A percentile compares a stretch with the other conserved stretches of the same genome.
phyloP scores from a whole-genome alignment of 2,329 filamentous ascomycete species.

The Tolypocladium amazonense region DNA sequence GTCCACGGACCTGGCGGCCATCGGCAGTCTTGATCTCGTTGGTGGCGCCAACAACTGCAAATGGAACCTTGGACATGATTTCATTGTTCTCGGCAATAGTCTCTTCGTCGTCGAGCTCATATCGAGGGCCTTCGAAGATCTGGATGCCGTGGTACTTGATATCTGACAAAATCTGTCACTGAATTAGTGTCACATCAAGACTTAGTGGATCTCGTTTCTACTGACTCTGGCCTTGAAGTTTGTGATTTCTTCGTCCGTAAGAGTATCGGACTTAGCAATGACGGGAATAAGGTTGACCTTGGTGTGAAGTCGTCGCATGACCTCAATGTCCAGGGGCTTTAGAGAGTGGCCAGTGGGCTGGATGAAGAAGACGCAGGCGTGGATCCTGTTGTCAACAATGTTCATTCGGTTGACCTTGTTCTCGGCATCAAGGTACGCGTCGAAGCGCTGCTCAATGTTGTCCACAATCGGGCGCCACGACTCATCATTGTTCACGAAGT shows the following conservation, averaged over 20 bases:
- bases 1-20: slow-evolving; percentile 90
- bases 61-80: slow-evolving; percentile 99
- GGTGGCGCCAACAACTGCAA: slow-evolving; percentile 95
- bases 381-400: slow-evolving; percentile 98
- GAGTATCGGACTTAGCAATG: slow-evolving; percentile 95
- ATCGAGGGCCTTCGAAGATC: slow-evolving; percentile 97
- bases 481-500: slow-evolving; percentile 99
- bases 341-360: slow-evolving; percentile 97
- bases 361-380: slow-evolving; percentile 99
- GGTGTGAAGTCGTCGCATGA: slow-evolving; percentile 98
- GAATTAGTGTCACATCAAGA: slow-evolving; percentile 5
- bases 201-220: slow-evolving; percentile 9
- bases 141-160: slow-evolving; percentile 96
- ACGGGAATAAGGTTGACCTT: slow-evolving; percentile 99
- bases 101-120: slow-evolving; percentile 98
- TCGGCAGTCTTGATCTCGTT: slow-evolving; percentile 85
- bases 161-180: slow-evolving; percentile 75
- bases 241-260: slow-evolving; percentile 92
- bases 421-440: slow-evolving; percentile 96
- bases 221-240: slow-evolving; percentile 94
- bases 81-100: slow-evolving; percentile 99
- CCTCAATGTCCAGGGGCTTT: slow-evolving; percentile 97
- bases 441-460: slow-evolving; percentile 98
- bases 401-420: slow-evolving; percentile 99
- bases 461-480: slow-evolving; percentile 98